These are phyloP conservation scores for Tetracladium marchalianum DNA, from an alignment of 495 filamentous ascomycete genomes.

Conservation along the genomic window DNA sequence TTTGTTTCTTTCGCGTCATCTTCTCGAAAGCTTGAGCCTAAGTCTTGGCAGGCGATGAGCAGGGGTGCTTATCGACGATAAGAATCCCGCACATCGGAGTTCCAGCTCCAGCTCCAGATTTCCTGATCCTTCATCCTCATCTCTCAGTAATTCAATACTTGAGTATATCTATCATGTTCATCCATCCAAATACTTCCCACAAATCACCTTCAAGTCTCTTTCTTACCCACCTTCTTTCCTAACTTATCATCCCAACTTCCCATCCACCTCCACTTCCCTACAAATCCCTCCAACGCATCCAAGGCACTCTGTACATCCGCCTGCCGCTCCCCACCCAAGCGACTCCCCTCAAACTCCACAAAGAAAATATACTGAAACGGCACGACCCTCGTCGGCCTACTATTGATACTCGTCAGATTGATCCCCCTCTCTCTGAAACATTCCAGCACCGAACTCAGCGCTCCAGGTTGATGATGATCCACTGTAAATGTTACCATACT, in stretches of 20 bases:
- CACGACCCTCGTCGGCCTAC: constrained; percentile 61
- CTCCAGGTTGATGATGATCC: constrained; percentile 65
- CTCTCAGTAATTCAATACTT: too few species aligned
- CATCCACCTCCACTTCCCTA: constrained; percentile 38
- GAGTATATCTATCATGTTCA: too few species aligned
- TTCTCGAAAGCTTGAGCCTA: too few species aligned
- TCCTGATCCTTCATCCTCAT: too few species aligned
- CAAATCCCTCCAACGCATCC: constrained; percentile 33
- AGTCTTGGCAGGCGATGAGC: too few species aligned
- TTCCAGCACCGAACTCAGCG: constrained; percentile 67
- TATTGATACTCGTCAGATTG: constrained; percentile 87
- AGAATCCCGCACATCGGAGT: too few species aligned
- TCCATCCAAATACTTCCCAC: neutral
- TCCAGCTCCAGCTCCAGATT: too few species aligned
- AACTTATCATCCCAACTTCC: constrained; percentile 39
- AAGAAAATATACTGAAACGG: constrained; percentile 94
- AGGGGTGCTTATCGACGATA: too few species aligned
- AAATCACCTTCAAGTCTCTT: neutral
- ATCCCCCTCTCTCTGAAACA: constrained; percentile 63
- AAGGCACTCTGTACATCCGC: constrained; percentile 41
- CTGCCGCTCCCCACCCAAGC: constrained; percentile 14
- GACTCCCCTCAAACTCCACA: constrained; percentile 69
- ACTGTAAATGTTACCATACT: constrained; percentile 74
- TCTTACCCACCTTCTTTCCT: neutral
- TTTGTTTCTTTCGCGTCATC: too few species aligned